Base-by-base conservation (phyloP, 1,139 yeast genomes). In the Candida albicans region DNA sequence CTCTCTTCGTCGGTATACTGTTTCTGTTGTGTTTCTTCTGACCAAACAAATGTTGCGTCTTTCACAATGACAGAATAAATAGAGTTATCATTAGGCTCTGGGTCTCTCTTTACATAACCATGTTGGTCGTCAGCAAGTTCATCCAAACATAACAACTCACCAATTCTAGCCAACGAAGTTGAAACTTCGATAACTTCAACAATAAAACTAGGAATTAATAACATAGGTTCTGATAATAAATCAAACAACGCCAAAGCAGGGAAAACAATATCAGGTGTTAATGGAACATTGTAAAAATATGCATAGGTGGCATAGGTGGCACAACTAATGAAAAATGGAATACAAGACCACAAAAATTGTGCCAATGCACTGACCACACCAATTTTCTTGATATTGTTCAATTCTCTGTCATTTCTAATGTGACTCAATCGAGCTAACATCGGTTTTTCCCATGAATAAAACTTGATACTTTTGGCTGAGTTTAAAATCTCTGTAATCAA, bases 31-130 rank as follows among this genome's bases (percentile, higher is more conserved):
- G 15, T 6, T 4, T 39, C 52, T 10, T 39, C 37, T 11, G 48
- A 41, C 62, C 63, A 58, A 2, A 54, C 39, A 45, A 58, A 59
- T 1, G 60, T 51, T 4, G 58, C 50, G 39, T 55, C 48, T 26
- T 49, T 44, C 10, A 57, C 37, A 4, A 46, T 39, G 13, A 58
- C 55, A 2, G 59, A 49, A 24, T 41, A 38, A n/a, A 51, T 53
- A 8, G 49, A 41, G 27, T 24, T 41, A 12, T 49, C 49, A 30
- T 48, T 46, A 6, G 52, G 41, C 5, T 74, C 70, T 11, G 87
- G 82, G 34, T 77, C 66, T 48, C 75, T 78, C 30, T 70, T 74
- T 32, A 91, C 84, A 11, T 95, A 86, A 57, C 87, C 91, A 12
- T 70, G 64, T 65, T 93, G 98, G 26, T 45, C 43, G 28, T 47